Evolutionary conservation across 805 yeast species (phyloP).

Genomic region (Myxozyma neglecta): DNA sequence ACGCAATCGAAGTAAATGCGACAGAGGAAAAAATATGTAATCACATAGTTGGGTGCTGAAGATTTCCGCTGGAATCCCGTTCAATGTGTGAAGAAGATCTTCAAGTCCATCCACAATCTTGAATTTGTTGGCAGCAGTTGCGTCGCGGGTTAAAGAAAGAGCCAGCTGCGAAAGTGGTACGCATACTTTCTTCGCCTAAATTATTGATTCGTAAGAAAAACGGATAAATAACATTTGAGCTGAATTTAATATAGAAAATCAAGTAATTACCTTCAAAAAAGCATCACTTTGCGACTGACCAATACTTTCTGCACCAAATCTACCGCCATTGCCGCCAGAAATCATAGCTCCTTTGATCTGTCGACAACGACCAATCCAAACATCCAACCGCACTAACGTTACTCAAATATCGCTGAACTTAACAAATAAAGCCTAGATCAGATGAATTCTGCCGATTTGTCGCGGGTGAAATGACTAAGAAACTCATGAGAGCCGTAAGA

Average conservation of each 20-base stretch:
- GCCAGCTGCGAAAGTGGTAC: conserved; percentile 27
- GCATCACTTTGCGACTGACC: conserved; percentile 2
- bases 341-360: background rate
- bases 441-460: no score
- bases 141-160: conserved; percentile 6
- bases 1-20: conserved; percentile 52
- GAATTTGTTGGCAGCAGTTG: conserved; percentile 14
- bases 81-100: conserved; percentile 16
- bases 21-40: conserved; percentile 61
- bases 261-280: background rate
- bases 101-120: conserved; percentile 29
- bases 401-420: no score
- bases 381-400: background rate
- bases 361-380: background rate
- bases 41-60: conserved; percentile 48
- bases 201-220: background rate
- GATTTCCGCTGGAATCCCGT: conserved; percentile 10
- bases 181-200: conserved; percentile 16
- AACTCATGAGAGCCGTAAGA: no score
- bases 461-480: no score
- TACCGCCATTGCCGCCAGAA: background rate
- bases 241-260: background rate
- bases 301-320: background rate
- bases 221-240: background rate
- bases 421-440: no score